Base-by-base conservation (phyloP, 495 filamentous ascomycete species). In the Trichocladium antarcticum region DNA sequence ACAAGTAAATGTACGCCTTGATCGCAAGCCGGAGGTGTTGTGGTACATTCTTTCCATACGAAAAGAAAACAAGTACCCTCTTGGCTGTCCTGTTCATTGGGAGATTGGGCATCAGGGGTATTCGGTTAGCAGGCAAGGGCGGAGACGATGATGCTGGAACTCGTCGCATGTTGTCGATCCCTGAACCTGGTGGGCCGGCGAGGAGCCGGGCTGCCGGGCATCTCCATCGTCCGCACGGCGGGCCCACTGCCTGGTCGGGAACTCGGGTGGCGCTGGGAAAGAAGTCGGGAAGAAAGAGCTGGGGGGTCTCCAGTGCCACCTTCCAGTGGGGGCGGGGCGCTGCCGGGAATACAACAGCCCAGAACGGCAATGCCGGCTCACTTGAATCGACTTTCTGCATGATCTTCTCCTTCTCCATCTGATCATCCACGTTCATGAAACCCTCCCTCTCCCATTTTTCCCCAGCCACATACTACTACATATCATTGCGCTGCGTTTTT, bases 371-470 rank as follows among this genome's bases (percentile, higher is more conserved):
- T 41, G 14, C 37, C 37, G 45, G 29, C 9, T 22, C n/a, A 32
- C 17, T 41, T 32, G 32, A 20, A 28, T 44, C 19, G 41, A 43
- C 14, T 35, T 50, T 40, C 49, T 45, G 42, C 42, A 45, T 45
- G 14, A 35, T 29, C 22, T 34, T 21, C 16, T 42, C 16, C 19
- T 20, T 45, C 27, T 19, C 21, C 41, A 34, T 10, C 41, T 1
- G 21, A 41, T 16, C 38, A 27, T 12, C 5, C n/a, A n/a, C n/a
- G n/a, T n/a, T n/a, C n/a, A n/a, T n/a, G n/a, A n/a, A n/a, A n/a
- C n/a, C n/a, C n/a, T n/a, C n/a, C n/a, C n/a, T n/a, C n/a, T n/a
- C n/a, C n/a, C n/a, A n/a, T n/a, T n/a, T n/a, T n/a, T n/a, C n/a
- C n/a, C n/a, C n/a, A n/a, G n/a, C n/a, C n/a, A n/a, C n/a, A n/a